These are phyloP conservation scores for Alternaria infectoria DNA, from an alignment of 2,329 filamentous ascomycete species.

Conservation along the genomic window DNA sequence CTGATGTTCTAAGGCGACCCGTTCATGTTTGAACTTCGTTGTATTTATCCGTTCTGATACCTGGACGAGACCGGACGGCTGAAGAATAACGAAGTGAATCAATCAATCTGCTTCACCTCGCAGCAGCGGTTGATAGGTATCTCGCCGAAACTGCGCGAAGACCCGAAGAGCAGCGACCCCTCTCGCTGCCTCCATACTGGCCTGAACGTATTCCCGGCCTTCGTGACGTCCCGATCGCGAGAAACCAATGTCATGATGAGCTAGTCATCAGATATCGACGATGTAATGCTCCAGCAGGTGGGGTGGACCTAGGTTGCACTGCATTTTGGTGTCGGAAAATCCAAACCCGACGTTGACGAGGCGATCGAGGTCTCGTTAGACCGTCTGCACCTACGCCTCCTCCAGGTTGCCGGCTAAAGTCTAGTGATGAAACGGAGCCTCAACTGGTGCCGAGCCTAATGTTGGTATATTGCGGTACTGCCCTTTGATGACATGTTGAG, in stretches of 20 bases:
- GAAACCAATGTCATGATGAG: background rate
- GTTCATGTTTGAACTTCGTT: background rate
- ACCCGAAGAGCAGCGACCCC: background rate
- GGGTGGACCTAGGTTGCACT: constrained; percentile 10
- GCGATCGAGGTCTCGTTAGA: background rate
- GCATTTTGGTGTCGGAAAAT: constrained; percentile 9
- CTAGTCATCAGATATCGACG: background rate
- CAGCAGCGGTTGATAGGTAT: background rate
- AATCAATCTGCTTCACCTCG: background rate
- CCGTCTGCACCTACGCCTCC: background rate
- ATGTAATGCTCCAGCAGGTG: background rate
- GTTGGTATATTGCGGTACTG: constrained; percentile 5
- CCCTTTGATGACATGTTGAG: background rate
- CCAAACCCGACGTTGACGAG: constrained; percentile 6
- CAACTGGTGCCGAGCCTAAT: constrained; percentile 6
- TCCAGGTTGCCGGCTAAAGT: constrained; percentile 12
- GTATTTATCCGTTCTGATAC: constrained; percentile 1
- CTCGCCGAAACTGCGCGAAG: background rate
- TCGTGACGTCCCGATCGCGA: background rate
- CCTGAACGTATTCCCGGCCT: background rate
- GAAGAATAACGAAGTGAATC: background rate
- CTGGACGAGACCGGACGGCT: background rate
- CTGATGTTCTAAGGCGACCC: background rate
- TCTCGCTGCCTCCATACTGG: background rate
- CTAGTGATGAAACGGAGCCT: constrained; percentile 1